Evolutionary conservation across 257 asterid species (phyloP), one percentile per base, ranked within the genome.

Genomic region (Solanum bulbocastanum): DNA sequence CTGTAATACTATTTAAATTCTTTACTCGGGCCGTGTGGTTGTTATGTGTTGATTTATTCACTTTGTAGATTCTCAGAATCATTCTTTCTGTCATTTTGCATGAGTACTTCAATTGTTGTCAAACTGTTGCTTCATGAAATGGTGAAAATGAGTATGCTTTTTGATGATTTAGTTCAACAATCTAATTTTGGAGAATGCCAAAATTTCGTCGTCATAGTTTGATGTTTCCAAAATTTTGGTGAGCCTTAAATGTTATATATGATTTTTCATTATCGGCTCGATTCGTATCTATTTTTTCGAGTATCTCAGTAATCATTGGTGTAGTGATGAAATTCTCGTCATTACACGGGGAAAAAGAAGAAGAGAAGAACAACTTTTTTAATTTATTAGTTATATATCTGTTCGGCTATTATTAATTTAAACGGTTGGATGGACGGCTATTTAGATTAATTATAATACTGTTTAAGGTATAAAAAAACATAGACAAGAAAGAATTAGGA

Each of bases 1-100:
- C 16, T 88, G 92, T 86, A 75, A 88, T 90, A 33, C 36, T 46
- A 82, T 81, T 87, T 68, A 60, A 71, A 82, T 83, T 83, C 62
- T 84, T 88, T 79, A 78, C 86, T 86, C 81, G 22, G 46, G 89
- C 86, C 84, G 83, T 91, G 91, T 83, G 86, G 91, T 76, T 92
- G 89, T 89, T 86, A 89, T 81, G 88, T 89, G 92, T 92, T 93
- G 93, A 90, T 91, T 92, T 81, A 89, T 90, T 89, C 37, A 86
- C 25, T 89, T 68, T 91, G 93, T 95, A 92, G 93, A 93, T 90
- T 87, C 90, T 89, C 87, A 90, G 58, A 68, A 88, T 87, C 86
- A 72, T 72, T 88, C 82, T 88, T 85, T 88, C 69, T 32, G 60
- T 46, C 32, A 82, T 69, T 82, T 71, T 82, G 42, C 86, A 27